Conservation (phyloP, 345 rosid genomes). For the Hypericum perforatum region DNA sequence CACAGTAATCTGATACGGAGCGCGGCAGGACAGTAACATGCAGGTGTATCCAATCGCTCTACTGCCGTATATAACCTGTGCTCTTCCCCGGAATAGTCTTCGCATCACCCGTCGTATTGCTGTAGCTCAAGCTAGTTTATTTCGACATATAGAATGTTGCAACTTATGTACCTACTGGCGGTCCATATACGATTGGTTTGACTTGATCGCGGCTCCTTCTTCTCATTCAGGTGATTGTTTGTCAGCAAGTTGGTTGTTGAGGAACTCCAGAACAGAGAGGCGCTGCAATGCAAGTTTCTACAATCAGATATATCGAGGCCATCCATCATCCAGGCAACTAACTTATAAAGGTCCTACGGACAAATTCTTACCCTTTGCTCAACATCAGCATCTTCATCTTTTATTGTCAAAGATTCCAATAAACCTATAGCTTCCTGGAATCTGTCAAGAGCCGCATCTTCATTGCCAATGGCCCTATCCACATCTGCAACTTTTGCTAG, state of each 20-base stretch:
- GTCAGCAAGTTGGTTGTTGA: conserved; percentile 56
- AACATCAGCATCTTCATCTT: conserved; percentile 55
- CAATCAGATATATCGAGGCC: conserved; percentile 1
- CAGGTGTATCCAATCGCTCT: no score
- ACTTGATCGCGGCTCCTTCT: no score
- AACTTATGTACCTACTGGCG: no score
- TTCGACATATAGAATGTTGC: no score
- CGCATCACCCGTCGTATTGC: no score
- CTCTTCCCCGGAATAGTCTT: no score
- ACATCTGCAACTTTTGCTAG: conserved; percentile 94
- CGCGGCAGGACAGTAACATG: no score
- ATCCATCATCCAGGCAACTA: background rate
- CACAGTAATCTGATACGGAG: no score
- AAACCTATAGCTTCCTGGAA: conserved; percentile 74
- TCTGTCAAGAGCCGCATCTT: conserved; percentile 52
- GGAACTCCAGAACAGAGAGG: conserved; percentile 65
- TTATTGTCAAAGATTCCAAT: conserved; percentile 58
- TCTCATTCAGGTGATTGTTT: conserved; percentile 25
- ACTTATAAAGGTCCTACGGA: conserved; percentile 2
- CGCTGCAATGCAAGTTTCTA: conserved; percentile 36
- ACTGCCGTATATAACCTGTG: no score
- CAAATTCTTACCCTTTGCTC: conserved; percentile 57
- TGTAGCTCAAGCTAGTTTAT: no score
- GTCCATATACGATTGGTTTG: no score
- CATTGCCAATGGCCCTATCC: conserved; percentile 59